Evolutionary conservation across 2,329 filamentous ascomycete genomes (phyloP), one percentile per base, ranked within the genome.

Genomic region (Sodiomyces alkalinus): DNA sequence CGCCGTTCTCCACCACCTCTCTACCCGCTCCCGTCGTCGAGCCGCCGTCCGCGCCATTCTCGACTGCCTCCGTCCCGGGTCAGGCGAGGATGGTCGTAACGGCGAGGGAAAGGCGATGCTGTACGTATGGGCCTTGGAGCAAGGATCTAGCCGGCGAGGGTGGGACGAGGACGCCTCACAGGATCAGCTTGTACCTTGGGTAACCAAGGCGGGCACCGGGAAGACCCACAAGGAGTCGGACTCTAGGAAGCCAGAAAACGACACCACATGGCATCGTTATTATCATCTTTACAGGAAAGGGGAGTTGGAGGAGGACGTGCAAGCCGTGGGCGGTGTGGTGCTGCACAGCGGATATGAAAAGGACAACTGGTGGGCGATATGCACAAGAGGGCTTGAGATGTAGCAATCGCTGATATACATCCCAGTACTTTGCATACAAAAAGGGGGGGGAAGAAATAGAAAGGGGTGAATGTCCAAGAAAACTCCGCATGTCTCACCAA

Each of bases 281-380:
- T 98, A 98, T 49, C 90, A 98, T 54, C 61, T 98, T 16, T 98
- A 93, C 53, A 66, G 71, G 30, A 68, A 81, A 47, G 81, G 81
- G 11, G 90, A 98, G 57, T 60, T 98, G 33, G 85, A 94, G 48
- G 64, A 71, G 23, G 80, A 94, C 48, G 68, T 93, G 32, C 49
- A 52, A 28, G 63, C 66, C 11, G 86, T 78, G 13, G 85, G 85
- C 12, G 90, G 86, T 6, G 56, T 54, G 27, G 72, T 94, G 10
- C 43, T 90, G 15, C 75, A 81, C 39, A 73, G 72, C 34, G 90
- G 90, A 19, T 98, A 96, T 53, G 90, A 98, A 49, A 86, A 76
- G 58, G 90, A 96, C 48, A 98, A 98, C 56, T 96, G 90, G 90
- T 98, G 87, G 87, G 83, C 75, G 30, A 75, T 93, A 47, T 56